Evolutionary conservation across 495 filamentous ascomycete species (phyloP), one percentile per base, ranked within the genome.

Genomic region (Talaromyces ruber): DNA sequence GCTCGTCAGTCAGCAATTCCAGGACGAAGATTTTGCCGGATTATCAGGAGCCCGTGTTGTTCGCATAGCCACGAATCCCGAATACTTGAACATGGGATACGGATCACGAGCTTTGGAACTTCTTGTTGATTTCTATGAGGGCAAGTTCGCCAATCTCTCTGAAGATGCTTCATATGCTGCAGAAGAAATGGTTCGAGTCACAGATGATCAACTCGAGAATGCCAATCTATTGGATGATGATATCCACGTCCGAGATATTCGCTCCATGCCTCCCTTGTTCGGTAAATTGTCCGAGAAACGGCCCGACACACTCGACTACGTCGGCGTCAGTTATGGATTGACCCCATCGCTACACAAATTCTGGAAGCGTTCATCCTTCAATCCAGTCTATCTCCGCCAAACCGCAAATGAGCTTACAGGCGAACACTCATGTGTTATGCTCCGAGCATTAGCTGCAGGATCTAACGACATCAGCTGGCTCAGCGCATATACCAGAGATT

Each of bases 351-450:
- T 99, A 11, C 95, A 97, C 76, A 96, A 90, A 68, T 98, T 99
- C 81, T 99, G 95, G 95, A 96, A 96, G 72, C 84, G 85, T 30
- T 81, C 86, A 16, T 80, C 80, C n/a, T 98, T 98, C 69, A 81
- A 82, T 28, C 95, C 94, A 0, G 91, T 98, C 0, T 98, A 98
- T 69, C 81, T 98, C 50, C 86, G 95, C 53, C 95, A 99, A 80
- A 99, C 95, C 3, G 79, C 95, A 6, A 98, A 97, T 68, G 91
- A 97, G 53, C 81, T 99, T 26, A 99, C 94, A 0, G 95, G 95
- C 64, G 95, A 99, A 76, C 93, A 99, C 67, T 93, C 93, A 0
- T 97, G 92, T 71, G 93, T 99, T 34, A 99, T 99, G 95, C 82
- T 99, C 32, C 86, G 90, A 58, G 87, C 89, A 5, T 77, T 86